Conservation (phyloP, 352 stramenopile genomes). For the Thraustochytrium sp. region DNA sequence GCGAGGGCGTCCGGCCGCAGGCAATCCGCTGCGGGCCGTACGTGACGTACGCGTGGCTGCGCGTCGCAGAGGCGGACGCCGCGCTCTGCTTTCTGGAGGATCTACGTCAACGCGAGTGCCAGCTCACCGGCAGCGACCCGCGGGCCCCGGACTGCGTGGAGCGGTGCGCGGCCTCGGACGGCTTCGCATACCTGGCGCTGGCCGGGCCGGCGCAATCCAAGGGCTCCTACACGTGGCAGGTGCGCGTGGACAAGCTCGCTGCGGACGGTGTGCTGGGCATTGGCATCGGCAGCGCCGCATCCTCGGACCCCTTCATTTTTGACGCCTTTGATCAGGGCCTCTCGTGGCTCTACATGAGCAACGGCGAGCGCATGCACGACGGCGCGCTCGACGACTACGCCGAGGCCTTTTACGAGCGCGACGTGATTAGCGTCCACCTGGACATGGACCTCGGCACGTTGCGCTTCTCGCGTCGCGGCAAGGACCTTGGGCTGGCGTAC, state of each 20-base stretch:
- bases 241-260: neutral
- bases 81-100: constrained; percentile 25
- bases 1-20: neutral
- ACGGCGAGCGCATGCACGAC: neutral
- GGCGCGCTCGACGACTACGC: constrained; percentile 70
- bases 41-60: neutral
- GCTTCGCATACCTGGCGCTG: constrained; percentile 17
- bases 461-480: constrained; percentile 72
- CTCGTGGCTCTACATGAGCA: constrained; percentile 28
- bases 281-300: neutral
- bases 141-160: neutral
- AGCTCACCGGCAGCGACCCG: neutral
- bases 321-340: constrained; percentile 20
- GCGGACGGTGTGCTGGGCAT: neutral
- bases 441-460: constrained; percentile 72
- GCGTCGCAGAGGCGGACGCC: neutral
- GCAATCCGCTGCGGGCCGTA: neutral
- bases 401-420: constrained; percentile 80
- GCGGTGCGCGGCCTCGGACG: neutral
- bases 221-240: constrained; percentile 1
- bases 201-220: neutral
- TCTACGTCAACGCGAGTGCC: constrained; percentile 20
- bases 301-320: constrained; percentile 32
- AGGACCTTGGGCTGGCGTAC: constrained; percentile 70
- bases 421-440: constrained; percentile 71